Percentiles rank a stretch among this genome's conserved stretches.
Conservation (phyloP, 345 rosid genomes). For the Populus euphratica region DNA sequence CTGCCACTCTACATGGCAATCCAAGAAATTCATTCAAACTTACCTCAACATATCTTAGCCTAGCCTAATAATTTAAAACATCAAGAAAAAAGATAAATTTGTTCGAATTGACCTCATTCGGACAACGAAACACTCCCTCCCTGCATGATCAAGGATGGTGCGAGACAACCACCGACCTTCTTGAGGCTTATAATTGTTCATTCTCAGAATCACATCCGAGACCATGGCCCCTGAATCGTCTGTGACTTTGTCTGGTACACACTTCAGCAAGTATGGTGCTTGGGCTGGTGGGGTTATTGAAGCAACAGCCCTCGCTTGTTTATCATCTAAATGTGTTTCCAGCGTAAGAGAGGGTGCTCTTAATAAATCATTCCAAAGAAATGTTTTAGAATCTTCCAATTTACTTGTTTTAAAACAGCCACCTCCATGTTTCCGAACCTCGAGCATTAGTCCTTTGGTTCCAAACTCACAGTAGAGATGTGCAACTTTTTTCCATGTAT, state of each 20-base stretch:
- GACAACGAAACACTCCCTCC: slow-evolving; percentile 78
- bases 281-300: slow-evolving; percentile 88
- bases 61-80: neutral
- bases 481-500: slow-evolving; percentile 63
- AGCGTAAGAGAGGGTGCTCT: slow-evolving; percentile 59
- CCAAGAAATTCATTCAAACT: neutral
- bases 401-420: slow-evolving; percentile 43
- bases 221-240: slow-evolving; percentile 94
- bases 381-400: slow-evolving; percentile 29
- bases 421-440: slow-evolving; percentile 41
- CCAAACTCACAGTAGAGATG: slow-evolving; percentile 82
- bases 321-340: slow-evolving; percentile 41
- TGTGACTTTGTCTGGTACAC: slow-evolving; percentile 85
- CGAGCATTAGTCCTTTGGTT: slow-evolving; percentile 58
- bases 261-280: slow-evolving; percentile 76
- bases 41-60: neutral
- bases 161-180: slow-evolving; percentile 95
- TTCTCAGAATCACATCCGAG: slow-evolving; percentile 68
- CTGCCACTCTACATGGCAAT: slow-evolving; percentile 54
- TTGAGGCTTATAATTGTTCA: slow-evolving; percentile 65
- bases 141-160: slow-evolving; percentile 86
- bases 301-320: slow-evolving; percentile 40
- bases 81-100: neutral
- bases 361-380: slow-evolving; percentile 76
- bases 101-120: slow-evolving; percentile 52